Percentiles rank a stretch among this genome's conserved stretches.
Conservation (phyloP, 352 stramenopile species). For the Phytophthora ramorum region DNA sequence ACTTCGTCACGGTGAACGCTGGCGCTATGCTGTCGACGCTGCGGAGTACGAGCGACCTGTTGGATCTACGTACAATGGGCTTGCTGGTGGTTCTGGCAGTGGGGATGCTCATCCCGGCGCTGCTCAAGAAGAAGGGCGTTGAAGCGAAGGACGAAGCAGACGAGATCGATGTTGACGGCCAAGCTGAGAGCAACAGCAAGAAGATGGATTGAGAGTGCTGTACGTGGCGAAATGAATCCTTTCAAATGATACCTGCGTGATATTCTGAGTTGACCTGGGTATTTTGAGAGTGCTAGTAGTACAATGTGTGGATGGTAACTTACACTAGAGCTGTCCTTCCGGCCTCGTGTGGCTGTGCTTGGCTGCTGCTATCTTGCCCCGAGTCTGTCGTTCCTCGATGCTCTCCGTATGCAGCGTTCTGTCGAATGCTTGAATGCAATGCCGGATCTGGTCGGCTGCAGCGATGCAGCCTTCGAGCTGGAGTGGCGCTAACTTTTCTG, state of each 20-base stretch:
- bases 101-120: constrained; percentile 70
- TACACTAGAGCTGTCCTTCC: too few species aligned
- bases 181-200: constrained; percentile 17
- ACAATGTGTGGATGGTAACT: too few species aligned
- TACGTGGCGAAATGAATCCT: constrained; percentile 9
- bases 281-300: not conserved
- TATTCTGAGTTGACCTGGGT: not conserved
- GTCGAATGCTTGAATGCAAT: constrained; percentile 33
- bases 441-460: constrained; percentile 34
- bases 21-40: constrained; percentile 82
- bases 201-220: constrained; percentile 31
- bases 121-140: constrained; percentile 54
- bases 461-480: constrained; percentile 31
- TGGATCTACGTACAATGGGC: constrained; percentile 65
- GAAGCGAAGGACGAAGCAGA: constrained; percentile 9
- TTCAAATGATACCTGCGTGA: constrained; percentile 1
- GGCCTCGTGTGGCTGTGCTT: too few species aligned
- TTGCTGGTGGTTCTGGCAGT: constrained; percentile 64
- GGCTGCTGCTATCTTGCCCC: not conserved
- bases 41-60: constrained; percentile 64
- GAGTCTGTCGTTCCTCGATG: not conserved
- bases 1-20: constrained; percentile 83
- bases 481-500: constrained; percentile 5
- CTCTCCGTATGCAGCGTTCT: constrained; percentile 7
- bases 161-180: not conserved